A percentile compares a stretch with the other conserved stretches of the same genome.
Conservation (phyloP, 78 protist species). For the Dictyostelium intermedium region DNA sequence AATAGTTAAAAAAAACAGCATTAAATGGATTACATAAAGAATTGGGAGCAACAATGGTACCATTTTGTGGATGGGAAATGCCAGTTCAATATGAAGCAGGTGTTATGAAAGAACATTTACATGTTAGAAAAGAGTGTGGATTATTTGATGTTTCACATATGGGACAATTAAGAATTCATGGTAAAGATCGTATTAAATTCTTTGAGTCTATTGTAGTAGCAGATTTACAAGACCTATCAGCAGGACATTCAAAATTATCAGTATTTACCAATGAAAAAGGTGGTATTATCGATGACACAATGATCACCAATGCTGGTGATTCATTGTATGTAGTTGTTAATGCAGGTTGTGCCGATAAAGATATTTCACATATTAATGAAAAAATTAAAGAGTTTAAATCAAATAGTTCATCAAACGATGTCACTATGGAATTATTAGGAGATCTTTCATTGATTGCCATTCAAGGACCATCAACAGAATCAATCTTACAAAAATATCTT, state of each 20-base stretch:
- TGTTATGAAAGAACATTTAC: slow-evolving; percentile 81
- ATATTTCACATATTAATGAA: slow-evolving; percentile 85
- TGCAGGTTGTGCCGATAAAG: slow-evolving; percentile 96
- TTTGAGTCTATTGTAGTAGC: slow-evolving; percentile 87
- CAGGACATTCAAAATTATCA: slow-evolving; percentile 38
- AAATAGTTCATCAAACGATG: neutral
- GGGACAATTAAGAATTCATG: slow-evolving; percentile 90
- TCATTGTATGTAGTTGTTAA: slow-evolving; percentile 93
- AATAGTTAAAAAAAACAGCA: slow-evolving; percentile 88
- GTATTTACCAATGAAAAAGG: slow-evolving; percentile 92
- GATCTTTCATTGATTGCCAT: slow-evolving; percentile 85
- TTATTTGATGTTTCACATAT: slow-evolving; percentile 98
- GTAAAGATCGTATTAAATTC: slow-evolving; percentile 92
- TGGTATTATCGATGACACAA: slow-evolving; percentile 97
- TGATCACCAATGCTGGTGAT: slow-evolving; percentile 89
- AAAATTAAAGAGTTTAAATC: slow-evolving; percentile 45
- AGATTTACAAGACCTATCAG: slow-evolving; percentile 78
- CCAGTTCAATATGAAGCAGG: slow-evolving; percentile 91
- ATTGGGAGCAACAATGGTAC: slow-evolving; percentile 93
- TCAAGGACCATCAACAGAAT: slow-evolving; percentile 95
- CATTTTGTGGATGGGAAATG: slow-evolving; percentile 95
- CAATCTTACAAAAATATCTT: neutral
- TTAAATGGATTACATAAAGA: slow-evolving; percentile 86
- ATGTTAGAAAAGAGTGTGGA: slow-evolving; percentile 80
- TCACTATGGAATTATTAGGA: slow-evolving; percentile 54